Percentiles rank a stretch among this genome's conserved stretches.
Evolutionary conservation across 2,329 filamentous ascomycete species (phyloP).

Genomic region (Rhynchosporium agropyri): DNA sequence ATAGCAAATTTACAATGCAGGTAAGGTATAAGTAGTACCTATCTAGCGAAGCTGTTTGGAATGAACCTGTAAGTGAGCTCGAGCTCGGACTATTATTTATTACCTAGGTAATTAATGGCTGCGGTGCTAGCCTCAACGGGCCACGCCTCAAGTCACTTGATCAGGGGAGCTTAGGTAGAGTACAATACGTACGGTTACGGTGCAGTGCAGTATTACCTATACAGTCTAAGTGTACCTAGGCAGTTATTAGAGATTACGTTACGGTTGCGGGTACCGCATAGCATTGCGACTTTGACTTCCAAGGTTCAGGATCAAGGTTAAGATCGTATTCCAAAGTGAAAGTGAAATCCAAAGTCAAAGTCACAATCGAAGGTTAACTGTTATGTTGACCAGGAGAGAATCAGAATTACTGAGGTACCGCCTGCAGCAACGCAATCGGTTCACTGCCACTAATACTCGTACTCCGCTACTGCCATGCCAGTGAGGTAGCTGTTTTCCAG

Average conservation of each 20-base stretch:
- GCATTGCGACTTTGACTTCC: not conserved
- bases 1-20: too few species aligned
- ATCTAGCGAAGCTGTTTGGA: not conserved
- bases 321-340: too few species aligned
- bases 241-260: too few species aligned
- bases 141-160: slow-evolving; percentile 2
- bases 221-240: too few species aligned
- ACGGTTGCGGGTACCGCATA: too few species aligned
- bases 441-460: not conserved
- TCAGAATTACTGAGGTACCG: too few species aligned
- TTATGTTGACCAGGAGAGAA: too few species aligned
- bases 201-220: too few species aligned
- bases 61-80: not conserved
- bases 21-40: too few species aligned
- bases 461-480: not conserved
- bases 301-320: not conserved
- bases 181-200: too few species aligned
- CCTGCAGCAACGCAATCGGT: not conserved
- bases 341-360: too few species aligned
- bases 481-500: not conserved
- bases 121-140: not conserved
- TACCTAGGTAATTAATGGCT: not conserved
- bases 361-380: too few species aligned
- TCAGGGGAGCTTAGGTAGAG: not conserved
- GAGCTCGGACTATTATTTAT: slow-evolving; percentile 10